Evolutionary conservation across 1,284 basidiomycete genomes (phyloP).

Genomic region (Ustilago esculenta): DNA sequence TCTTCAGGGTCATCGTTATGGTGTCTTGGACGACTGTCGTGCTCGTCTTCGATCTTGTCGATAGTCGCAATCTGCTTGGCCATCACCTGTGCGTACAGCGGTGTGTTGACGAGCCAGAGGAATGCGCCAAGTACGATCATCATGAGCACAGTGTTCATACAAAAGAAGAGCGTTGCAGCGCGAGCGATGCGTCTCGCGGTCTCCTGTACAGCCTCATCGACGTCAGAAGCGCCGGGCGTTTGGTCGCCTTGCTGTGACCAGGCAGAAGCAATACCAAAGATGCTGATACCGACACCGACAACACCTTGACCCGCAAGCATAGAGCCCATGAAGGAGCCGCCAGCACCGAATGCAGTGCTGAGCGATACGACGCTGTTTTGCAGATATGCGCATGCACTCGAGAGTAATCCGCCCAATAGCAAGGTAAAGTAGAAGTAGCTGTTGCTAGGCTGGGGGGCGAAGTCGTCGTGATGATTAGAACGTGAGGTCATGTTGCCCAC

Average conservation of each 20-base stretch:
- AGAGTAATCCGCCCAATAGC: conserved; percentile 36
- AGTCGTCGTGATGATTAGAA: background rate
- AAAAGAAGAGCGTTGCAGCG: conserved; percentile 48
- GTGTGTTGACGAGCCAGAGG: conserved; percentile 40
- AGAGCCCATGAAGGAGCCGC: conserved; percentile 51
- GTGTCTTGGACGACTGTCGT: background rate
- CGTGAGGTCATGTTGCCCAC: conserved; percentile 4
- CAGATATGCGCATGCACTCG: conserved; percentile 54
- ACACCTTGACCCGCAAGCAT: conserved; percentile 63
- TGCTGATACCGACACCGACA: conserved; percentile 52
- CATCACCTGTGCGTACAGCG: conserved; percentile 45
- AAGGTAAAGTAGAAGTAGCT: conserved; percentile 48
- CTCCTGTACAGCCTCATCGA: conserved; percentile 16
- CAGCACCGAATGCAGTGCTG: conserved; percentile 53
- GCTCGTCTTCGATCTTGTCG: conserved; percentile 42
- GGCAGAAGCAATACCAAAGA: conserved; percentile 54
- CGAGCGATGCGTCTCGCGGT: conserved; percentile 35
- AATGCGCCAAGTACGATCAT: conserved; percentile 32
- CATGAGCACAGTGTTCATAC: conserved; percentile 48
- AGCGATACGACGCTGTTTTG: conserved; percentile 62
- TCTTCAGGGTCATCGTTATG: conserved; percentile 20
- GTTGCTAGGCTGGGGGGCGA: conserved; percentile 7
- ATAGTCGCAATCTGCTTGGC: conserved; percentile 42
- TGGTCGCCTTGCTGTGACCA: conserved; percentile 31
- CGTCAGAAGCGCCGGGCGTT: background rate